Percentiles rank a stretch among this genome's conserved stretches.
phyloP scores from a whole-genome alignment of 768 basidiomycete species.

The Hebeloma cylindrosporum region DNA sequence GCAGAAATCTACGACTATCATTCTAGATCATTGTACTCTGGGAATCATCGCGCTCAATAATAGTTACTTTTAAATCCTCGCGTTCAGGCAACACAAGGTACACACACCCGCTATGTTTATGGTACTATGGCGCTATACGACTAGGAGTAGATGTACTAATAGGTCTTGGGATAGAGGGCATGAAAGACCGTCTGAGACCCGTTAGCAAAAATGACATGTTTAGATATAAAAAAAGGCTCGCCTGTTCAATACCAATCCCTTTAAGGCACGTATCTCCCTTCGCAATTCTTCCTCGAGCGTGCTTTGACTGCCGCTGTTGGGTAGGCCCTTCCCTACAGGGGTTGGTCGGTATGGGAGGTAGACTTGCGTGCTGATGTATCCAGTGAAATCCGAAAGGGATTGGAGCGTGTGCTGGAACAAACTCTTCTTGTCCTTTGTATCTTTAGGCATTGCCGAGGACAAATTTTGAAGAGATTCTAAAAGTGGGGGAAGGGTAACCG shows the following conservation, averaged over 20 bases:
- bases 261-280: slow-evolving; percentile 73
- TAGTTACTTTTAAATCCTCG: too few relatives aligned
- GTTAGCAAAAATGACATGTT: not conserved
- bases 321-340: slow-evolving; percentile 26
- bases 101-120: too few relatives aligned
- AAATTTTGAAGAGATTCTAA: slow-evolving; percentile 37
- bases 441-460: slow-evolving; percentile 36
- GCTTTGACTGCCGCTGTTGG: slow-evolving; percentile 25
- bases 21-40: not conserved
- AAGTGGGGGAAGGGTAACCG: slow-evolving; percentile 37
- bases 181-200: slow-evolving; percentile 38
- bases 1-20: not conserved
- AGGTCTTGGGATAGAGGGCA: slow-evolving; percentile 32
- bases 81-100: too few relatives aligned
- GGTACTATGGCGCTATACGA: slow-evolving; percentile 13
- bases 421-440: slow-evolving; percentile 29
- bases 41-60: not conserved
- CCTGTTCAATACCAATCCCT: slow-evolving; percentile 78
- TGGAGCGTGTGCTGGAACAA: slow-evolving; percentile 64
- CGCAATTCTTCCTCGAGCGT: slow-evolving; percentile 68
- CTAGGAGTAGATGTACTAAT: slow-evolving; percentile 5
- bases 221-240: slow-evolving; percentile 28
- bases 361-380: slow-evolving; percentile 74
- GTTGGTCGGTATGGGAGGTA: slow-evolving; percentile 51
- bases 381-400: slow-evolving; percentile 69